Percentiles rank a stretch among this genome's conserved stretches.
Conservation (phyloP, 352 stramenopile genomes). For the Phytopythium oedochilum region DNA sequence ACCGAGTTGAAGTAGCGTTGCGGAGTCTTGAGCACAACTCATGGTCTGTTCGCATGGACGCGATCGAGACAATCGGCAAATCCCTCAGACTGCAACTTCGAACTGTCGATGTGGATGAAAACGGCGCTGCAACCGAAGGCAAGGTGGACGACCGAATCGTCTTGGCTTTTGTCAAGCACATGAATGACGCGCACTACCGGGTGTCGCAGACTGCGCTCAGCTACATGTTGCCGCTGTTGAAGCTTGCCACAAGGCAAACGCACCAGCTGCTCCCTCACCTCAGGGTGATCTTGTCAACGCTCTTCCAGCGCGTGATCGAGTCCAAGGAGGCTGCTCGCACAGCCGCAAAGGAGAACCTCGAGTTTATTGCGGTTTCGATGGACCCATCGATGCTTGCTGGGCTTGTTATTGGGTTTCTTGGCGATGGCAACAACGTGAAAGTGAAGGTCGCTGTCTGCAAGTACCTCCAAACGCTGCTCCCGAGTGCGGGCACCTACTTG, state of each 20-base stretch:
- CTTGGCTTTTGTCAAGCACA: conserved; percentile 46
- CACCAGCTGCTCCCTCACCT: conserved; percentile 44
- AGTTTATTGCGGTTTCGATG: conserved; percentile 44
- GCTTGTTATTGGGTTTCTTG: conserved; percentile 52
- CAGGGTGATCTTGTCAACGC: conserved; percentile 49
- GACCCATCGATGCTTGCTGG: conserved; percentile 41
- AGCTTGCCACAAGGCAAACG: conserved; percentile 21
- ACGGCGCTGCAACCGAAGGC: conserved; percentile 8
- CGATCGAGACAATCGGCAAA: conserved; percentile 41
- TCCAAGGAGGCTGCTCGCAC: conserved; percentile 58
- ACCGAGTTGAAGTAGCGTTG: conserved; percentile 57
- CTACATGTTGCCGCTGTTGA: conserved; percentile 46
- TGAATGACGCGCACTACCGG: conserved; percentile 71
- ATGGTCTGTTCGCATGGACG: conserved; percentile 68
- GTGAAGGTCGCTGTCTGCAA: conserved; percentile 63
- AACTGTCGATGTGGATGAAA: conserved; percentile 4
- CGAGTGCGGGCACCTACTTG: conserved; percentile 46
- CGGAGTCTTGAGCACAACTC: conserved; percentile 37
- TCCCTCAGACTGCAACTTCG: conserved; percentile 14
- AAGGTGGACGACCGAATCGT: conserved; percentile 64
- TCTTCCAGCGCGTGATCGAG: conserved; percentile 78
- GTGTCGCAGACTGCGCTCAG: conserved; percentile 68
- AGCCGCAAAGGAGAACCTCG: conserved; percentile 54
- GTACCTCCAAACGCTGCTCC: conserved; percentile 58
- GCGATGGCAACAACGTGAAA: conserved; percentile 78